These are phyloP conservation scores for Laetiporus sulphureus DNA, from an alignment of 1,284 basidiomycete species.

Conservation along the genomic window DNA sequence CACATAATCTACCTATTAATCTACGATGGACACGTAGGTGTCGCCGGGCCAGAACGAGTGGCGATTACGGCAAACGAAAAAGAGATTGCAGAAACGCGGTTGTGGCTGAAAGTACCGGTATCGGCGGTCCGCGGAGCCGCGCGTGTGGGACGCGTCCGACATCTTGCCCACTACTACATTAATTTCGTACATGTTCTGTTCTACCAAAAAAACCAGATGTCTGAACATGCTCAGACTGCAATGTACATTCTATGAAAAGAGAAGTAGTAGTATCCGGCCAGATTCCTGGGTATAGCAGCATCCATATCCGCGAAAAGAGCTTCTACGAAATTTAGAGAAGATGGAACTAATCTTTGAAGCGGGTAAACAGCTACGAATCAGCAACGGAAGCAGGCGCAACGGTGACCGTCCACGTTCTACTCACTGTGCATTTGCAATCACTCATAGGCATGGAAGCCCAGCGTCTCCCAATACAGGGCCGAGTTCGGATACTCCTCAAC, in stretches of 20 bases:
- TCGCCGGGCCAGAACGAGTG: no score
- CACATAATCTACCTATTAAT: no score
- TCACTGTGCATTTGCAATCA: not conserved
- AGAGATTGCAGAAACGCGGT: no score
- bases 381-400: not conserved
- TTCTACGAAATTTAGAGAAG: not conserved
- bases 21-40: no score
- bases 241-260: not conserved
- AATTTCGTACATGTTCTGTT: no score
- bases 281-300: not conserved
- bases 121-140: no score
- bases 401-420: not conserved
- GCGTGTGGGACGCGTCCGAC: no score
- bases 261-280: not conserved
- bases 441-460: not conserved
- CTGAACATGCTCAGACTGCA: no score
- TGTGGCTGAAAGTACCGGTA: no score
- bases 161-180: no score
- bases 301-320: not conserved
- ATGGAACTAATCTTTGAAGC: not conserved
- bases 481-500: not conserved
- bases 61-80: no score
- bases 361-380: not conserved
- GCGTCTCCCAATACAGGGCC: conserved; percentile 4
- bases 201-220: no score